Evolutionary conservation across 2,329 filamentous ascomycete species (phyloP), one percentile per base, ranked within the genome.

Genomic region (Aspergillus japonicus): DNA sequence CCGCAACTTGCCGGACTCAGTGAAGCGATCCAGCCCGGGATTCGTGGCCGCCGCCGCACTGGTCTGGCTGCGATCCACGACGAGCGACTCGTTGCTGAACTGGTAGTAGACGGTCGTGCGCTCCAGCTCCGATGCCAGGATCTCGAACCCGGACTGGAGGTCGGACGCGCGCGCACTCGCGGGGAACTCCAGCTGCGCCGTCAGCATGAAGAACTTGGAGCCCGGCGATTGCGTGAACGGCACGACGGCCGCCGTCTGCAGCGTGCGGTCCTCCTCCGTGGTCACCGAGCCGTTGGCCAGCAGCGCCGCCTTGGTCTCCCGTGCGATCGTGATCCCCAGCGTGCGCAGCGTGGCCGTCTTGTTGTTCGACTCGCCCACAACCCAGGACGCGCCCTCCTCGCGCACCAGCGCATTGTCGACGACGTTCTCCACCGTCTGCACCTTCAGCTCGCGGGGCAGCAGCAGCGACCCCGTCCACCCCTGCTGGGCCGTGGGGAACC

Each of bases 41-140:
- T 62, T 65, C 0, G 62, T 63, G 14, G 50, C 42, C 1, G 60
- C 50, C 0, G 64, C 63, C 11, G 64, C 63, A 50, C 62, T 66
- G 26, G 64, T 66, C 31, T 64, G 59, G 23, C 50, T 62, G 11
- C 64, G 59, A 14, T 66, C 63, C 11, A 66, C 44, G 24, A 66
- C 58, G 5, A 66, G 58, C n/a, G 62, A 66, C 50, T 66, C 64
- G 2, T 66, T 66, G 2, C 63, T 64, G 55, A 66, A 66, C 55
- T 66, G 64, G 39, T 66, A 66, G 29, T 64, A 66, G 39, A 66
- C 57, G 4, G 47, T 60, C 1, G 64, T 66, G 2, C 50, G 51
- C n/a, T 66, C 64, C 5, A 50, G 24, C 16, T 56, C 53, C 1
- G 64, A 66, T 1, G 63, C 35, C 4, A 66, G 48, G 14, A 66